Evolutionary conservation across 169 alveolate genomes (phyloP).

Genomic region (Eimeria necatrix): DNA sequence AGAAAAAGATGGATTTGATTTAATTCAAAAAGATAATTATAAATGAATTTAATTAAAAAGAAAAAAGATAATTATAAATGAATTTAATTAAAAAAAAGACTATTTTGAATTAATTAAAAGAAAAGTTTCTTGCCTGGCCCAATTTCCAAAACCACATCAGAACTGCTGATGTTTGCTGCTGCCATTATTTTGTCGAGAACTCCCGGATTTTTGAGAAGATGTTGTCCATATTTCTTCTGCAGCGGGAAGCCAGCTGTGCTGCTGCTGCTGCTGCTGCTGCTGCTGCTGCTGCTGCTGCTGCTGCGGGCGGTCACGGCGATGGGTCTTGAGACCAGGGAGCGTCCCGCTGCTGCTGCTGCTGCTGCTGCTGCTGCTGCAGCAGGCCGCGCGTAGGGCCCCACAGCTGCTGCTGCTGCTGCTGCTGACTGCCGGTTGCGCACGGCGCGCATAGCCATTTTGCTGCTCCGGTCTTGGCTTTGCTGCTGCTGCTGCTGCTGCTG

Average conservation of each 20-base stretch:
- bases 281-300: not conserved
- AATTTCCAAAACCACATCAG: constrained; percentile 98
- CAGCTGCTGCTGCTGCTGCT: not conserved
- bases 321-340: not conserved
- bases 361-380: not conserved
- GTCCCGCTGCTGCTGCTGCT: not conserved
- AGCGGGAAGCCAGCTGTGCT: constrained; percentile 39
- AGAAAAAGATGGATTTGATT: no score
- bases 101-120: no score
- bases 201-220: constrained; percentile 98
- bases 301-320: not conserved
- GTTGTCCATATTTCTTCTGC: constrained; percentile 97
- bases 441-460: constrained; percentile 16
- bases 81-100: not conserved
- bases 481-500: not conserved
- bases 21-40: not conserved
- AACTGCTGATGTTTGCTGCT: constrained; percentile 97
- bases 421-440: constrained; percentile 1
- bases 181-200: constrained; percentile 96
- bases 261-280: not conserved
- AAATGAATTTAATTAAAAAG: not conserved
- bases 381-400: not conserved
- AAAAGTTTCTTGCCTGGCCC: constrained; percentile 95
- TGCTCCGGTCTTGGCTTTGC: not conserved
- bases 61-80: not conserved